A percentile compares a stretch with the other conserved stretches of the same genome.
phyloP scores from a whole-genome alignment of 176 grass and related monocot species.

The Tillandsia fasciculata region DNA sequence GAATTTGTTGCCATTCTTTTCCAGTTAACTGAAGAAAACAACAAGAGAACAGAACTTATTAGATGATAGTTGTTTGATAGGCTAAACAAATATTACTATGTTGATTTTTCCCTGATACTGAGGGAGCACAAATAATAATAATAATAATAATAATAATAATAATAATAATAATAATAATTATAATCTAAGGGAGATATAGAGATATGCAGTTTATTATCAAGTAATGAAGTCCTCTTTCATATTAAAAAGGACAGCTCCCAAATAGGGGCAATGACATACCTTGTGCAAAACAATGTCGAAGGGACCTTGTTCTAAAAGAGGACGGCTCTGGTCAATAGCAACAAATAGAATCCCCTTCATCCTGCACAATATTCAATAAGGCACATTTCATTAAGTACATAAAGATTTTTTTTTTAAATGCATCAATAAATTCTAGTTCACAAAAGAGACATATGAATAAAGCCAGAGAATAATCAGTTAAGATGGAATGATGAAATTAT shows the following conservation, averaged over 20 bases:
- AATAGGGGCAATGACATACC: constrained; percentile 30
- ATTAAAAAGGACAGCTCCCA: neutral
- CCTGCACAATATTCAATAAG: constrained; percentile 26
- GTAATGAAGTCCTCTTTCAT: neutral
- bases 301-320: constrained; percentile 79
- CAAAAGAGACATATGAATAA: too few relatives aligned
- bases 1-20: constrained; percentile 72
- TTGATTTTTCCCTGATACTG: neutral
- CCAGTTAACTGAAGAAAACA: constrained; percentile 44
- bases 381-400: too few relatives aligned
- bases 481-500: too few relatives aligned
- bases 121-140: too few relatives aligned
- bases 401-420: too few relatives aligned
- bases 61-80: constrained; percentile 6
- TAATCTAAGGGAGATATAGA: too few relatives aligned
- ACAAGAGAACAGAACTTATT: constrained; percentile 23
- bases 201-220: too few relatives aligned
- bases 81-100: neutral
- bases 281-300: constrained; percentile 96
- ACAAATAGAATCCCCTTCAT: constrained; percentile 87
- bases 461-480: too few relatives aligned
- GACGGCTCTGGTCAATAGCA: constrained; percentile 49
- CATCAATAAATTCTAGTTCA: too few relatives aligned
- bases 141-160: too few relatives aligned
- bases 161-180: too few relatives aligned